Evolutionary conservation across 768 basidiomycete species (phyloP).

Genomic region (Lactifluus pinguis): DNA sequence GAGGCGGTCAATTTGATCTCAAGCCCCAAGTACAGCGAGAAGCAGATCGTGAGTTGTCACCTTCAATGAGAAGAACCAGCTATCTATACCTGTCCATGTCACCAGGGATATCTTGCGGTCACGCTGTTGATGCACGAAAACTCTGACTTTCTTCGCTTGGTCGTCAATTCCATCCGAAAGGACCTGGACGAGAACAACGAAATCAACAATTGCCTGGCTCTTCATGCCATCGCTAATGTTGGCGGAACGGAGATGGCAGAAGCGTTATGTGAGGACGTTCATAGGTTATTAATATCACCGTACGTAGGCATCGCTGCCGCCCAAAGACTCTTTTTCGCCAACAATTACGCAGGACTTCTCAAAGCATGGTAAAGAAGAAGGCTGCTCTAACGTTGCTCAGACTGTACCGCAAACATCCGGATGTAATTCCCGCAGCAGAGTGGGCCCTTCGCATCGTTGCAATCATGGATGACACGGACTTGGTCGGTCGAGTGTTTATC

Average conservation of each 20-base stretch:
- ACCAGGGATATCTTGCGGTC: conserved; percentile 92
- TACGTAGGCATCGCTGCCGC: conserved; percentile 29
- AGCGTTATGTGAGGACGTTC: conserved; percentile 86
- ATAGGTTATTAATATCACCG: conserved; percentile 92
- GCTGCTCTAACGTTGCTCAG: conserved; percentile 89
- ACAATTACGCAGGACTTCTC: conserved; percentile 62
- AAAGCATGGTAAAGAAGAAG: conserved; percentile 96
- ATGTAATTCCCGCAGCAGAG: conserved; percentile 85
- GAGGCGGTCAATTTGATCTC: conserved; percentile 98
- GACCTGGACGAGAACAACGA: conserved; percentile 93
- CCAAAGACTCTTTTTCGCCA: conserved; percentile 12
- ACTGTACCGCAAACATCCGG: conserved; percentile 92
- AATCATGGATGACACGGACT: conserved; percentile 89
- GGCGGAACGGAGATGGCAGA: conserved; percentile 99
- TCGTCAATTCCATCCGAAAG: conserved; percentile 97
- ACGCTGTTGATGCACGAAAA: conserved; percentile 99
- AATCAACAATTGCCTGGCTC: conserved; percentile 88
- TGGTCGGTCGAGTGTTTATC: conserved; percentile 37
- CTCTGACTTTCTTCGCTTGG: conserved; percentile 90
- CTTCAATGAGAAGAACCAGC: not conserved
- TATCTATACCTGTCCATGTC: conserved; percentile 7
- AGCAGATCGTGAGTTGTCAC: conserved; percentile 79
- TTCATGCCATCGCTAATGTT: conserved; percentile 97
- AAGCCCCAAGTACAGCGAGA: conserved; percentile 92
- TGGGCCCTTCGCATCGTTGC: conserved; percentile 95